Conservation (phyloP, 2,329 filamentous ascomycete genomes). For the Scytalidium lignicola region DNA sequence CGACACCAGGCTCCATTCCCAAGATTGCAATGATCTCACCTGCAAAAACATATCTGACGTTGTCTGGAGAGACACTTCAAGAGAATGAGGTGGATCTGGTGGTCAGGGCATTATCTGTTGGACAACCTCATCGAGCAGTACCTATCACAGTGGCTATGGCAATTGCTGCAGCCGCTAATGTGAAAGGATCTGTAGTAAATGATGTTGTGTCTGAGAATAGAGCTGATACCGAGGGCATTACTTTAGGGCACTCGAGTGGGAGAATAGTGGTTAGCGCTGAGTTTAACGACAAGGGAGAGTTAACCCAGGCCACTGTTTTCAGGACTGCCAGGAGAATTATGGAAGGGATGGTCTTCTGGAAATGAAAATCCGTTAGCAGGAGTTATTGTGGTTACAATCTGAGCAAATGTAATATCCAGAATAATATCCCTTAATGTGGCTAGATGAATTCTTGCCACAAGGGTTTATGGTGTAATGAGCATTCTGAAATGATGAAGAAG, state of each 20-base stretch:
- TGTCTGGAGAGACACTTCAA: constrained; percentile 32
- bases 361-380: constrained; percentile 9
- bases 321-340: constrained; percentile 43
- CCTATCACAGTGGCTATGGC: constrained; percentile 50
- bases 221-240: constrained; percentile 29
- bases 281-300: constrained; percentile 29
- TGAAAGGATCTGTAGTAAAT: constrained; percentile 35
- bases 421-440: too few relatives aligned
- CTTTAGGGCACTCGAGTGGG: constrained; percentile 42
- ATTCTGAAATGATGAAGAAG: too few relatives aligned
- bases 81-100: constrained; percentile 31
- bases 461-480: too few relatives aligned
- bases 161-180: constrained; percentile 40
- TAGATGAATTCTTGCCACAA: too few relatives aligned
- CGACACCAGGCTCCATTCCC: constrained; percentile 53
- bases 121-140: constrained; percentile 51
- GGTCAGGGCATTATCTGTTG: constrained; percentile 48
- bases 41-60: constrained; percentile 30
- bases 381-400: too few relatives aligned
- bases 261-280: constrained; percentile 37
- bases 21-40: constrained; percentile 55
- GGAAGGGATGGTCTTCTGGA: constrained; percentile 40
- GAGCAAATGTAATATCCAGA: too few relatives aligned
- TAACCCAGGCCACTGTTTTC: constrained; percentile 38
- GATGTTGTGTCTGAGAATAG: constrained; percentile 20